Conservation (phyloP, 2,329 filamentous ascomycete genomes). For the Phyllosticta citrichinensis region DNA sequence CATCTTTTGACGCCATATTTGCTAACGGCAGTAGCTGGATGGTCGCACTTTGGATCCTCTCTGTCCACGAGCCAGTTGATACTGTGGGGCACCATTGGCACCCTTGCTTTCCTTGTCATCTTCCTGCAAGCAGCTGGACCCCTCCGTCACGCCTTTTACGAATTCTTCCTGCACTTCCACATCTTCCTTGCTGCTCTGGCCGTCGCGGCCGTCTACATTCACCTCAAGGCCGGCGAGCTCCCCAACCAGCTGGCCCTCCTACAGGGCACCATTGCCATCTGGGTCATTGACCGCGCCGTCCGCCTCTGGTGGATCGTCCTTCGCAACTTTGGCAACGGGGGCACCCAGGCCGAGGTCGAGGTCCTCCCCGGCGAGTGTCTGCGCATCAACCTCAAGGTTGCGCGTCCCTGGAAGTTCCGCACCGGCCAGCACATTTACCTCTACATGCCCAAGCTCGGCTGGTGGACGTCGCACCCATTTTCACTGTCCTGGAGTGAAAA, state of each 20-base stretch:
- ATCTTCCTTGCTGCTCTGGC: conserved; percentile 52
- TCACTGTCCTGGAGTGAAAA: conserved; percentile 71
- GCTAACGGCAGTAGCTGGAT: conserved; percentile 29
- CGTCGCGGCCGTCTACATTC: conserved; percentile 58
- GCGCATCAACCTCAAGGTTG: conserved; percentile 63
- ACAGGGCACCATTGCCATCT: conserved; percentile 54
- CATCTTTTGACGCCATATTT: conserved; percentile 13
- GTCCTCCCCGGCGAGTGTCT: conserved; percentile 66
- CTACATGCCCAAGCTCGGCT: conserved; percentile 62
- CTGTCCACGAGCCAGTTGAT: conserved; percentile 40
- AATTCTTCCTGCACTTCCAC: conserved; percentile 65
- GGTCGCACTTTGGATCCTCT: conserved; percentile 34
- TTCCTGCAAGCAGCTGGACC: conserved; percentile 60
- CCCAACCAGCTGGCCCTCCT: conserved; percentile 53
- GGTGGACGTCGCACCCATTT: conserved; percentile 71
- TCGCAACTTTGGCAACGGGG: conserved; percentile 56
- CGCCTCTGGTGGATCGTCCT: conserved; percentile 53
- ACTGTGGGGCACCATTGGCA: conserved; percentile 53
- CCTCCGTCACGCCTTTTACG: conserved; percentile 68
- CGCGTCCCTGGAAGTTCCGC: conserved; percentile 65
- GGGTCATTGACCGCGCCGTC: conserved; percentile 52
- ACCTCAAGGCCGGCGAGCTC: conserved; percentile 39
- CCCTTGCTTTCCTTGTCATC: conserved; percentile 51
- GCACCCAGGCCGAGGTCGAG: conserved; percentile 61
- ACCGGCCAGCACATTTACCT: conserved; percentile 72